Evolutionary conservation across 2,329 filamentous ascomycete species (phyloP), one percentile per base, ranked within the genome.

Genomic region (Mariannaea sp.): DNA sequence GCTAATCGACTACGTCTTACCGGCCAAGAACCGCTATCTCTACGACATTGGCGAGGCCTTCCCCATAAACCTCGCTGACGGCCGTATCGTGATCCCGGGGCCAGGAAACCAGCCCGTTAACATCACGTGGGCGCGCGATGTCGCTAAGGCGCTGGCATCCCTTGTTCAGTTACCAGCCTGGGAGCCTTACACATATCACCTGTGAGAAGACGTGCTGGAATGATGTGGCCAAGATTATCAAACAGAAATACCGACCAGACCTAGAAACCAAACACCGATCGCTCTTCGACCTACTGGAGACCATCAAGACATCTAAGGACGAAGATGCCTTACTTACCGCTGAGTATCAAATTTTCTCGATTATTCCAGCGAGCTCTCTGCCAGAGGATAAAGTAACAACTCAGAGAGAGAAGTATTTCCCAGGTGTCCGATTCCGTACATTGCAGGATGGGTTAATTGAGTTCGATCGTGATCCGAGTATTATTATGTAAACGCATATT

Each of bases 61-160:
- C 13, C 45, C 45, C 5, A n/a, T 48, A 16, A 48, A 32, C 45
- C 13, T 30, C 10, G 7, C 14, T 8, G 16, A 38, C 3, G 19
- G 45, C 27, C 19, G 22, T 12, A 48, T 48, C 10, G 27, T 39
- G 14, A 48, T 48, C 7, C 45, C 45, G 2, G 45, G 45, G 26
- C 30, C 45, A 12, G 45, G 45, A 9, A 24, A 48, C 3, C 35
- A 48, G 26, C 45, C 45, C 35, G 26, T 39, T 1, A 19, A 48
- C 17, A 19, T 33, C 13, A 48, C 45, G 9, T 48, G 45, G 45
- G 45, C 36, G 5, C 45, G 45, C 7, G 45, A 48, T 16, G 45
- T 40, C 29, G 45, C 35, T n/a, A 39, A 26, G 29, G 45, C 16
- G 13, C 35, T 48, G 1, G 45, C 26, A 30, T 20, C 13, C 26